Conservation (phyloP, 148 eudicot genomes). For the Dysphania ambrosioides region DNA sequence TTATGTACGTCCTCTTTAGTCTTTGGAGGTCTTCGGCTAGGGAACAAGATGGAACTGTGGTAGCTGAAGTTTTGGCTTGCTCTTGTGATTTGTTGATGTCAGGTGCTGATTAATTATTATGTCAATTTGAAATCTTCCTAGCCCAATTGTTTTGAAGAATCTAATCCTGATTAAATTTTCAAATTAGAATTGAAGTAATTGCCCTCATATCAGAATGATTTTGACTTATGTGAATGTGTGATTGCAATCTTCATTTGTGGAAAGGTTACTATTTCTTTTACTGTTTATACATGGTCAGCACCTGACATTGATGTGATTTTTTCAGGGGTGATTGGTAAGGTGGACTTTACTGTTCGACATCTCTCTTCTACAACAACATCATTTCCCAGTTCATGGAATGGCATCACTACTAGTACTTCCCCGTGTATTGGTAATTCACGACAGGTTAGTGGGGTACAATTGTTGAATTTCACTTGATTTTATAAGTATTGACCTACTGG, state of each 20-base stretch:
- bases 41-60: not conserved
- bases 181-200: not conserved
- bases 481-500: not conserved
- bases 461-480: not conserved
- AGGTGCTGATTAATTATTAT: not conserved
- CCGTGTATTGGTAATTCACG: conserved; percentile 58
- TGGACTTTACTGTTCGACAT: conserved; percentile 94
- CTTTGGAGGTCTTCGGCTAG: not conserved
- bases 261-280: conserved; percentile 8
- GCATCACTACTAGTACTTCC: conserved; percentile 52
- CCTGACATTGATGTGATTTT: not conserved
- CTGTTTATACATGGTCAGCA: not conserved
- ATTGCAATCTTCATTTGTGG: not conserved
- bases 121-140: not conserved
- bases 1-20: not conserved
- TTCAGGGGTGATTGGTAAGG: conserved; percentile 82
- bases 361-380: conserved; percentile 61
- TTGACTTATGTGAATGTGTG: not conserved
- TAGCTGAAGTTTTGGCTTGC: not conserved
- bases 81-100: not conserved
- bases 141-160: not conserved
- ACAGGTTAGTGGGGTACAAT: conserved; percentile 44
- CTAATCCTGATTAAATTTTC: not conserved
- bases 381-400: conserved; percentile 57
- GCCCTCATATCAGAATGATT: not conserved